Conservation (phyloP, 2,329 filamentous ascomycete genomes). For the Curvularia sp. region DNA sequence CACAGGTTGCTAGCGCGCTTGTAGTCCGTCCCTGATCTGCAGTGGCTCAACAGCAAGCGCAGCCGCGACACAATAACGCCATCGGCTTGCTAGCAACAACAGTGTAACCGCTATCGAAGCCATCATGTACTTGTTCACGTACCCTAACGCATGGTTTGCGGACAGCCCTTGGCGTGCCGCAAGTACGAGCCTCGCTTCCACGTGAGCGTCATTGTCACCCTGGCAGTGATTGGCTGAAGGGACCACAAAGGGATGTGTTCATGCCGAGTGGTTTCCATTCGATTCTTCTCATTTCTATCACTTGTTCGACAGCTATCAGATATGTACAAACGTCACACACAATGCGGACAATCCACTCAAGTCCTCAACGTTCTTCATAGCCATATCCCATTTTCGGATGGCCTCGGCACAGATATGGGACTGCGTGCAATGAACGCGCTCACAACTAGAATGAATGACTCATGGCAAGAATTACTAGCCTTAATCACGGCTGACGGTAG, state of each 20-base stretch:
- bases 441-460: neutral
- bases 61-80: neutral
- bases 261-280: neutral
- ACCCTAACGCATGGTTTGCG: neutral
- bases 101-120: neutral
- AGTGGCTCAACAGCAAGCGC: conserved; percentile 9
- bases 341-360: neutral
- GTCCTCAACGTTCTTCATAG: neutral
- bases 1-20: neutral
- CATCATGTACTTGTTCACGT: neutral
- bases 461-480: conserved; percentile 5
- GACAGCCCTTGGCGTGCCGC: conserved; percentile 1
- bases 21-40: neutral
- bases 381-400: neutral
- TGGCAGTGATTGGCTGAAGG: neutral
- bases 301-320: neutral
- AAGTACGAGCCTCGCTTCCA: conserved; percentile 3
- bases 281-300: neutral
- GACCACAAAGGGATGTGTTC: neutral
- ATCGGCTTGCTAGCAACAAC: conserved; percentile 1
- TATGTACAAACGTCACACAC: conserved; percentile 16
- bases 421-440: neutral
- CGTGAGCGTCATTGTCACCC: neutral
- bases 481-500: conserved; percentile 55
- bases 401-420: neutral